phyloP scores from a whole-genome alignment of 345 rosid species.

The Fremontodendron californicum region DNA sequence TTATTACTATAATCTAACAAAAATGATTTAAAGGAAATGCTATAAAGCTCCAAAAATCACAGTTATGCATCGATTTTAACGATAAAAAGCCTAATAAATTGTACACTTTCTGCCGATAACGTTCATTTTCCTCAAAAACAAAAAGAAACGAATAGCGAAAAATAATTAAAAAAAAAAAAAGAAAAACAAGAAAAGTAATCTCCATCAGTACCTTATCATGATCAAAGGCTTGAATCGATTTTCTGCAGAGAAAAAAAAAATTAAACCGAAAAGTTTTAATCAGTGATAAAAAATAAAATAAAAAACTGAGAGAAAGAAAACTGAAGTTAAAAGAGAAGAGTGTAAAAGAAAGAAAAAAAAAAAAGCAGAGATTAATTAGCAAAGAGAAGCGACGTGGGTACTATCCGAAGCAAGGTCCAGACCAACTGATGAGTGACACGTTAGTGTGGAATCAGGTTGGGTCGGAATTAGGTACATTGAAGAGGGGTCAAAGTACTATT shows the following conservation, averaged over 20 bases:
- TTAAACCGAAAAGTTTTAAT: background rate
- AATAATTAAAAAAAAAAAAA: background rate
- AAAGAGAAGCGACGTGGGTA: background rate
- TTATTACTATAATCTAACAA: background rate
- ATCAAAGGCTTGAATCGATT: background rate
- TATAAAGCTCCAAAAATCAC: background rate
- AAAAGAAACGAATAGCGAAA: background rate
- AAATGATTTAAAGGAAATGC: background rate
- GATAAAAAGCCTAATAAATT: background rate
- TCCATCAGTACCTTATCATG: background rate
- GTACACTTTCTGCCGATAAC: background rate
- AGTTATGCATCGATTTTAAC: background rate
- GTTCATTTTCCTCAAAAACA: background rate
- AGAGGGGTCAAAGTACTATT: too few species aligned
- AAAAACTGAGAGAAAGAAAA: background rate
- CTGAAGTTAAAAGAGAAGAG: background rate
- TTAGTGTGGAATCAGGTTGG: background rate
- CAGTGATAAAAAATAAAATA: background rate
- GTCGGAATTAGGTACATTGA: background rate
- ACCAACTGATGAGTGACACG: constrained; percentile 3
- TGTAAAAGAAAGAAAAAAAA: too few species aligned
- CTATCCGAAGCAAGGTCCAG: background rate
- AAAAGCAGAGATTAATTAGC: background rate
- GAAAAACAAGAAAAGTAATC: background rate
- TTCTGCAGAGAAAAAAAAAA: background rate